Evolutionary conservation across 805 yeast species (phyloP).

Genomic region (Kuraishia molischiana): DNA sequence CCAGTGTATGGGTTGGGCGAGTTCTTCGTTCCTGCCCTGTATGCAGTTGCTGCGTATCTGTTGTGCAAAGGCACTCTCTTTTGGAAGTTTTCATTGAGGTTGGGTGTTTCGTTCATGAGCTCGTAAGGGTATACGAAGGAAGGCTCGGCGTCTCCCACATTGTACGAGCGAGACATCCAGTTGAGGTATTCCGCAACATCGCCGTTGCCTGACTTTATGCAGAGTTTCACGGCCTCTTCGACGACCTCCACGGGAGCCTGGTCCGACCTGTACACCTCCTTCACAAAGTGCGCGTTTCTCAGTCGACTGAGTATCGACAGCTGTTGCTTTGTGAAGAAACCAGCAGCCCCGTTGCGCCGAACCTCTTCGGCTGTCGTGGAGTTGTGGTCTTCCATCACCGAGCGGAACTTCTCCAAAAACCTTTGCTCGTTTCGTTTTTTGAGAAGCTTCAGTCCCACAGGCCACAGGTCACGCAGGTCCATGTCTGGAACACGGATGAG

Average conservation of each 20-base stretch:
- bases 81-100: not conserved
- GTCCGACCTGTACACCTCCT: not conserved
- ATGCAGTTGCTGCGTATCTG: constrained; percentile 22
- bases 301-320: not conserved
- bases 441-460: constrained; percentile 49
- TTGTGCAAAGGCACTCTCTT: not conserved
- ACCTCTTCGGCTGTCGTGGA: not conserved
- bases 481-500: constrained; percentile 36
- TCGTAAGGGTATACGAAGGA: not conserved
- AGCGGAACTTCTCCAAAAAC: constrained; percentile 7
- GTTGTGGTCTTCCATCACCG: not conserved
- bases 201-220: not conserved
- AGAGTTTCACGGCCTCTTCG: not conserved
- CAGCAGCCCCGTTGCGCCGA: not conserved
- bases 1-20: constrained; percentile 17
- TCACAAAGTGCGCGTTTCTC: not conserved
- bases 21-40: constrained; percentile 26
- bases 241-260: not conserved
- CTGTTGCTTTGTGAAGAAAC: not conserved
- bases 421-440: constrained; percentile 15
- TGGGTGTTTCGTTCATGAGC: not conserved
- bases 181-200: not conserved
- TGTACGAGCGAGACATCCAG: constrained; percentile 1
- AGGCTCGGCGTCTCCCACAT: not conserved
- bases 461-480: constrained; percentile 54